Percentiles rank a stretch among this genome's conserved stretches.
phyloP scores from a whole-genome alignment of 495 filamentous ascomycete genomes.

The Daldinia bambusicola region DNA sequence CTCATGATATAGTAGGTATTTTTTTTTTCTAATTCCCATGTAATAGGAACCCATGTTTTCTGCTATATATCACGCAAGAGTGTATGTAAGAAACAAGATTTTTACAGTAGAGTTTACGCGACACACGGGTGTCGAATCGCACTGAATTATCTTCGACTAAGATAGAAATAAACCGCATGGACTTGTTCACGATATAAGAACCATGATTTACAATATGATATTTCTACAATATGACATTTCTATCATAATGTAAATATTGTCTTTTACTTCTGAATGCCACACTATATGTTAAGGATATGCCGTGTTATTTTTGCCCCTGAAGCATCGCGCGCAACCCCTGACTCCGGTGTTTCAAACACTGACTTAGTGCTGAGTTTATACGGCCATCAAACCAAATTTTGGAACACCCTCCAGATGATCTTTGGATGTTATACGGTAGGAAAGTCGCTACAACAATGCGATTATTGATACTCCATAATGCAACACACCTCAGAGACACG shows the following conservation, averaged over 20 bases:
- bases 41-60: background rate
- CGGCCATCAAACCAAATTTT: background rate
- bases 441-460: too few species aligned
- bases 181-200: too few species aligned
- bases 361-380: background rate
- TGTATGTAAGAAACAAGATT: background rate
- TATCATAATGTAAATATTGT: background rate
- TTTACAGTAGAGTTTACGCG: background rate
- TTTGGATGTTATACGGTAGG: too few species aligned
- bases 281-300: background rate
- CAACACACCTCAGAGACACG: too few species aligned
- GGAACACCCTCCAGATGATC: too few species aligned
- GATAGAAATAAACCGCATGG: slow-evolving; percentile 10
- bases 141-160: background rate
- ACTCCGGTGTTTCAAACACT: background rate
- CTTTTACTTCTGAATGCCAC: background rate
- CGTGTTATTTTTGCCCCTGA: too few species aligned
- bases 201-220: too few species aligned
- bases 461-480: too few species aligned
- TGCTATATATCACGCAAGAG: background rate
- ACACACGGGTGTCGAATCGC: background rate
- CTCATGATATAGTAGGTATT: background rate
- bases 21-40: too few species aligned
- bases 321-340: background rate
- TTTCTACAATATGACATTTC: too few species aligned